Base-by-base conservation (phyloP, 805 yeast genomes). In the Wickerhamomyces sydowiorum region DNA sequence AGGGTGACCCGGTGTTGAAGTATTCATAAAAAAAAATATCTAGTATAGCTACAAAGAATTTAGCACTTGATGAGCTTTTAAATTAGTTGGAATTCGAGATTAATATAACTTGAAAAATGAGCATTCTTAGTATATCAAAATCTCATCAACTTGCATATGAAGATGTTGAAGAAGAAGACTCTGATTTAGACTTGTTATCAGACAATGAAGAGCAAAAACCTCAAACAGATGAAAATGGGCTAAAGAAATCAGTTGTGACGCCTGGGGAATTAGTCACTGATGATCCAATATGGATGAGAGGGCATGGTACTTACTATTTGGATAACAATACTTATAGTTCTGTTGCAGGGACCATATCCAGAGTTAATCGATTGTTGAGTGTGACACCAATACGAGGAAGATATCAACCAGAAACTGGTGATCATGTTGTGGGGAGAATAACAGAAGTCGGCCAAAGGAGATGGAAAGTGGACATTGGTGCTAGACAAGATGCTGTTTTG, bases 191-290 rank as follows among this genome's bases (percentile, higher is more conserved):
- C 14, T 62, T 68, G 17, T 18, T 39, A 3, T 47, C 39, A n/a
- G 33, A 45, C 12, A 43, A 49, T 32, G 65, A 54, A 14, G 58
- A 50, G 64, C 35, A 50, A 2, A 59, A 53, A 28, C 50, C 42
- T 17, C 52, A 56, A 4, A 58, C 52, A 8, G 68, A 57, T 36
- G 56, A 50, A 18, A 40, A 50, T 17, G 58, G 55, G 10, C 45
- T 63, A 15, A 62, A 61, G 36, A 63, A 47, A 7, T 51, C 64
- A 12, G 64, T 93, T 9, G 96, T 91, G 17, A 88, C 97, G 1
- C 99, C 99, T 0, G 99, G 99, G 9, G 97, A 93, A 60, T 66
- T 90, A 39, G 86, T 93, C n/a, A 93, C 98, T 0, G 93, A 86
- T 52, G 98, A 93, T 56, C 86, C 96, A 7, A 75, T 82, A 2